Percentiles rank a stretch among this genome's conserved stretches.
Evolutionary conservation across 441 rosid genomes (phyloP).

Genomic region (Jatropha podagrica): DNA sequence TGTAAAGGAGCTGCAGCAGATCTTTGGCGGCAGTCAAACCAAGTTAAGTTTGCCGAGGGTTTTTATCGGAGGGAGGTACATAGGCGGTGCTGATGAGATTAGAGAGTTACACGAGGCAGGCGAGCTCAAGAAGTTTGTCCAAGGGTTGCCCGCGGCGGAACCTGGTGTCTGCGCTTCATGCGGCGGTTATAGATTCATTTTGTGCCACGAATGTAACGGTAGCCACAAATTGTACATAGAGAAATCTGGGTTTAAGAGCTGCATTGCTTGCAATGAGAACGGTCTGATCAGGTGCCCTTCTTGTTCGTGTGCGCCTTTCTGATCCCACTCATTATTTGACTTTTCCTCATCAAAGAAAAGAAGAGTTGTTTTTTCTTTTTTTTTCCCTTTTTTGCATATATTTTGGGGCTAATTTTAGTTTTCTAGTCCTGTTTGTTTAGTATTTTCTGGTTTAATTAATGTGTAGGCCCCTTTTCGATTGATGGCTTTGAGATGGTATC

Average conservation of each 20-base stretch:
- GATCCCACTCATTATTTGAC: neutral
- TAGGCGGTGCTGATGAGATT: conserved; percentile 69
- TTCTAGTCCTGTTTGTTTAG: neutral
- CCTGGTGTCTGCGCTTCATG: conserved; percentile 41
- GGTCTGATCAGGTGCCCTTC: conserved; percentile 57
- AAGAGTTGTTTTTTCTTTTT: neutral
- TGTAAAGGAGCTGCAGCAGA: conserved; percentile 46
- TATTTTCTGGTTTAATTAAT: neutral
- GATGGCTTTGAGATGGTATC: neutral
- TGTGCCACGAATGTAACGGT: conserved; percentile 59
- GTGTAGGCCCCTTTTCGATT: neutral
- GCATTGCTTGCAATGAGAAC: conserved; percentile 53
- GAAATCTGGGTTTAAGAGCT: conserved; percentile 46
- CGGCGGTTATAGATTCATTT: conserved; percentile 50
- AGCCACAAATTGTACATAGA: conserved; percentile 63
- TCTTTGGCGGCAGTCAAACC: conserved; percentile 32
- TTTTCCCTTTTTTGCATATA: neutral
- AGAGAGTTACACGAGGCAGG: conserved; percentile 51
- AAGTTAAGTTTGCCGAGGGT: conserved; percentile 48
- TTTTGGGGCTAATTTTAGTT: conserved; percentile 9
- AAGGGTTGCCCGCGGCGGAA: conserved; percentile 33
- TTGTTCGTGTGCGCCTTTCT: conserved; percentile 34
- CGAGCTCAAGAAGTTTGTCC: conserved; percentile 49
- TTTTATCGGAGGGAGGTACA: conserved; percentile 54
- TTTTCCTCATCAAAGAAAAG: neutral